Conservation (phyloP, 1,284 basidiomycete genomes). For the Cryptococcus sp. region DNA sequence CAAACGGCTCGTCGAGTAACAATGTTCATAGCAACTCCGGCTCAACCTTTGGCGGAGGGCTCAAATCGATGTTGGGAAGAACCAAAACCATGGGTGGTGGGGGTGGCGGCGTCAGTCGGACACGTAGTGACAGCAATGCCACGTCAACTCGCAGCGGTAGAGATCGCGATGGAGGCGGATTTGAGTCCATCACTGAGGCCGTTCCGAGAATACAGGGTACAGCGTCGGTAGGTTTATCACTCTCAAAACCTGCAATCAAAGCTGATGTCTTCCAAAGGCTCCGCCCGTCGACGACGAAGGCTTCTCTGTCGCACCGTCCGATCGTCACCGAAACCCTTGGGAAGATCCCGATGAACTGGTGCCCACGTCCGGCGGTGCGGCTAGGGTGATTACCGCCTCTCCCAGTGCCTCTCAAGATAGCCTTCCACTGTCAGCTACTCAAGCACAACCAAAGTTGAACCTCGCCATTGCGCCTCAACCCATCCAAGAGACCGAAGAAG, state of each 20-base stretch:
- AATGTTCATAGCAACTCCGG: slow-evolving; percentile 2
- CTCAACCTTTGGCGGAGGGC: slow-evolving; percentile 39
- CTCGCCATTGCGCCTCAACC: slow-evolving; percentile 53
- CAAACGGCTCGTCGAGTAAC: slow-evolving; percentile 38
- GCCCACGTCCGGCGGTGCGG: slow-evolving; percentile 17
- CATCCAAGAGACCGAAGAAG: slow-evolving; percentile 54
- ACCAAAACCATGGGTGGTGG: slow-evolving; percentile 40
- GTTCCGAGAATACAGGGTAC: slow-evolving; percentile 14
- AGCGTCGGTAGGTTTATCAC: slow-evolving; percentile 5
- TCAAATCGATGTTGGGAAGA: slow-evolving; percentile 53
- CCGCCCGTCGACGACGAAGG: slow-evolving; percentile 57
- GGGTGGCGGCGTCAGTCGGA: slow-evolving; percentile 13
- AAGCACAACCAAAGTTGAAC: slow-evolving; percentile 30
- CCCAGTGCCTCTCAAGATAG: slow-evolving; percentile 31
- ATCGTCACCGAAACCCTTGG: slow-evolving; percentile 56
- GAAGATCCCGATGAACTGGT: slow-evolving; percentile 46
- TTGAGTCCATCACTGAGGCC: slow-evolving; percentile 28
- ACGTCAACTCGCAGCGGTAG: slow-evolving; percentile 31
- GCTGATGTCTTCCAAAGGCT: slow-evolving; percentile 9
- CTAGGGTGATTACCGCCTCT: slow-evolving; percentile 23
- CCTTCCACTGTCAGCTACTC: slow-evolving; percentile 18
- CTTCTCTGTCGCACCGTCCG: slow-evolving; percentile 58
- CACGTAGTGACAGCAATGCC: slow-evolving; percentile 30
- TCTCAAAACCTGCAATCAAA: not conserved
- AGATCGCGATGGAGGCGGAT: slow-evolving; percentile 14